Percentiles rank a stretch among this genome's conserved stretches.
phyloP scores from a whole-genome alignment of 352 stramenopile species.

The Pythium volutum region DNA sequence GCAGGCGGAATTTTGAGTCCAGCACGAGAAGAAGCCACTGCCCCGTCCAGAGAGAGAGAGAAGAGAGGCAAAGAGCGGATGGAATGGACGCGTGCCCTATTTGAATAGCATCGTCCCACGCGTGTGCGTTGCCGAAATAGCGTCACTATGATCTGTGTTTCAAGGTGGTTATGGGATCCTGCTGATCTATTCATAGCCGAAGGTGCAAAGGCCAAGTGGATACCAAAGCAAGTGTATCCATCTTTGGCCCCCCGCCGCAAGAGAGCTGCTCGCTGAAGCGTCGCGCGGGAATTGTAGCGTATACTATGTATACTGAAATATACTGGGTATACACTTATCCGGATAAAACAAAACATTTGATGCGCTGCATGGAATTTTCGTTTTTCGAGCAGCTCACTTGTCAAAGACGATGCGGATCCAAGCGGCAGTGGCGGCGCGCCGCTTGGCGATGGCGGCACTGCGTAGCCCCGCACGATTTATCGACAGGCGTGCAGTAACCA shows the following conservation, averaged over 20 bases:
- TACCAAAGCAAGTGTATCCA: constrained; percentile 1
- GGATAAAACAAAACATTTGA: background rate
- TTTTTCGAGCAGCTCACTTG: constrained; percentile 9
- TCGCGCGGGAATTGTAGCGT: background rate
- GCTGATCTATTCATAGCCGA: background rate
- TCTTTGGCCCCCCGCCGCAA: background rate
- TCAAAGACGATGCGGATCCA: background rate
- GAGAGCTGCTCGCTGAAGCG: constrained; percentile 3
- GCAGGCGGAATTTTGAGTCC: too few relatives aligned
- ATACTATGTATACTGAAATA: background rate
- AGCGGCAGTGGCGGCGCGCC: background rate
- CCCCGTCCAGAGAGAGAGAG: too few relatives aligned
- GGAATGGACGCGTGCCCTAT: background rate
- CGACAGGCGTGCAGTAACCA: background rate
- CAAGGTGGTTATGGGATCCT: constrained; percentile 1
- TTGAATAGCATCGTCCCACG: background rate
- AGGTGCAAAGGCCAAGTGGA: too few relatives aligned
- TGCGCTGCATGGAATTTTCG: background rate
- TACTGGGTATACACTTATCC: constrained; percentile 5
- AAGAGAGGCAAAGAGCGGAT: background rate
- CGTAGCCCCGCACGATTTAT: background rate
- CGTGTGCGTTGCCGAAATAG: background rate
- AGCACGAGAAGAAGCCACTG: background rate
- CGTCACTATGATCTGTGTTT: background rate
- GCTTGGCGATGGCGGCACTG: background rate